Conservation (phyloP, 2,329 filamentous ascomycete genomes). For the Nigrospora osmanthi region DNA sequence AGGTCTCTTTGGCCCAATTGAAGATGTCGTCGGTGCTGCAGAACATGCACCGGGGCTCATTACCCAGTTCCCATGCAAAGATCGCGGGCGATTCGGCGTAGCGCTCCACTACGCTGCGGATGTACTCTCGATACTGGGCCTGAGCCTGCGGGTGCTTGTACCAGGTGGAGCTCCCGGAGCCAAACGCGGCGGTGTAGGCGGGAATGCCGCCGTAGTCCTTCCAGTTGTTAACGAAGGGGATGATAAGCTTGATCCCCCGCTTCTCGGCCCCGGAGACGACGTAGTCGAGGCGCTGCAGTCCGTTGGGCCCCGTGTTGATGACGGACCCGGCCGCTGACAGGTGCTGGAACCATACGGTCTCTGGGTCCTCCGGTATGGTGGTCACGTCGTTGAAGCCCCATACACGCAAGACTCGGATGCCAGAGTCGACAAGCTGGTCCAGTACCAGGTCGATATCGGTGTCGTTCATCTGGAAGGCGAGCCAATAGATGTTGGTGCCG, state of each 20-base stretch:
- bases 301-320: slow-evolving; percentile 58
- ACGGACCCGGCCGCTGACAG: slow-evolving; percentile 39
- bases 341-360: slow-evolving; percentile 43
- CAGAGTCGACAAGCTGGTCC: slow-evolving; percentile 37
- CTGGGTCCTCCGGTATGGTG: slow-evolving; percentile 18
- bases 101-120: slow-evolving; percentile 37
- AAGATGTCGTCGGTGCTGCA: slow-evolving; percentile 46
- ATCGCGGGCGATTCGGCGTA: slow-evolving; percentile 38
- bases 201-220: slow-evolving; percentile 58
- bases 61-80: slow-evolving; percentile 46
- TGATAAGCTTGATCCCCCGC: slow-evolving; percentile 53
- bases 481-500: slow-evolving; percentile 48
- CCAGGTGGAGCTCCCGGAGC: slow-evolving; percentile 43
- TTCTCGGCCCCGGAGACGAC: slow-evolving; percentile 52
- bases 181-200: slow-evolving; percentile 51
- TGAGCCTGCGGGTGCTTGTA: slow-evolving; percentile 47
- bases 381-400: slow-evolving; percentile 58
- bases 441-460: slow-evolving; percentile 47
- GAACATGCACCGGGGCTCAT: slow-evolving; percentile 50
- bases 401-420: slow-evolving; percentile 50
- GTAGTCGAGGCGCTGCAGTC: slow-evolving; percentile 56
- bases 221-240: slow-evolving; percentile 64
- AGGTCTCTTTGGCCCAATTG: slow-evolving; percentile 49
- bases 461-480: slow-evolving; percentile 39
- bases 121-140: slow-evolving; percentile 44